These are phyloP conservation scores for Triticum dicoccoides DNA, from an alignment of 176 grass and related monocot species.

Conservation along the genomic window DNA sequence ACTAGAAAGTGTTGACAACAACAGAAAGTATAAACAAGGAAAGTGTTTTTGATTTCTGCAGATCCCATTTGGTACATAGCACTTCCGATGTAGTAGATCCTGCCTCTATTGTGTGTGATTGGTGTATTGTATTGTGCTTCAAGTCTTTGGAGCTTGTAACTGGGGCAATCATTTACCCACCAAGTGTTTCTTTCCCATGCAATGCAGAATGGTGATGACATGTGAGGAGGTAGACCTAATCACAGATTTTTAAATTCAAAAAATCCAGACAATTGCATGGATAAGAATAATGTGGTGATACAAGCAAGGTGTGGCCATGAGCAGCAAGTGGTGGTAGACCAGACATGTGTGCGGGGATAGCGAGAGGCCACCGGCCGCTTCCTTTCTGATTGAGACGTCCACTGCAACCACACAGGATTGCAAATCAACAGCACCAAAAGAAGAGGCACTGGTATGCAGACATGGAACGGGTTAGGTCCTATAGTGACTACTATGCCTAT, in stretches of 20 bases:
- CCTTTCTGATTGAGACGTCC: slow-evolving; percentile 29
- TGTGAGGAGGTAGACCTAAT: background rate
- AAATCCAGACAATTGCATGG: slow-evolving; percentile 13
- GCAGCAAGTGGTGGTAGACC: slow-evolving; percentile 21
- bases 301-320: slow-evolving; percentile 1
- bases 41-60: background rate
- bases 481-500: too few species aligned
- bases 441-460: background rate
- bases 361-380: slow-evolving; percentile 27
- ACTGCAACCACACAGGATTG: background rate
- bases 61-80: background rate
- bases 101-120: background rate
- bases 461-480: too few species aligned
- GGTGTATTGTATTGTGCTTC: background rate
- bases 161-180: slow-evolving; percentile 1
- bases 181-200: background rate
- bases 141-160: background rate
- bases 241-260: background rate
- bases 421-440: background rate
- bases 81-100: background rate
- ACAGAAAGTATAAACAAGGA: background rate
- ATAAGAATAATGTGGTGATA: slow-evolving; percentile 13
- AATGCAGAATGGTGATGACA: background rate
- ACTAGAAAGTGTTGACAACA: slow-evolving; percentile 15
- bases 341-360: slow-evolving; percentile 37